A percentile compares a stretch with the other conserved stretches of the same genome.
Conservation (phyloP, 2,329 filamentous ascomycete species). For the Colletotrichum spinosum region DNA sequence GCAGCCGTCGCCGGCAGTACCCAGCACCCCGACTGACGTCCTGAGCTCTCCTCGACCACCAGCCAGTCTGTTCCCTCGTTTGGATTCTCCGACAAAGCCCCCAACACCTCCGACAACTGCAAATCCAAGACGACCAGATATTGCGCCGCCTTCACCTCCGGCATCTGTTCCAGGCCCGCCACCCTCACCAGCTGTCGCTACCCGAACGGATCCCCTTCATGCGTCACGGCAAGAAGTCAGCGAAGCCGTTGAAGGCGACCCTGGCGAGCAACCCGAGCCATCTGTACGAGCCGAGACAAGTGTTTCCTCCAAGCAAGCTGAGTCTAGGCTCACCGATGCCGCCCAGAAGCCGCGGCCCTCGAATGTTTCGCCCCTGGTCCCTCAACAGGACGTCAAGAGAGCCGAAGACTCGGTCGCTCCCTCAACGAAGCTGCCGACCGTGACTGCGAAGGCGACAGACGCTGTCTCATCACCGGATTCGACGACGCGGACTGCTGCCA, state of each 20-base stretch:
- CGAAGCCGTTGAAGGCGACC: not conserved
- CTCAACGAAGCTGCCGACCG: slow-evolving; percentile 50
- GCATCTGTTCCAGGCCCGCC: not conserved
- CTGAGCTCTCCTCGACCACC: slow-evolving; percentile 5
- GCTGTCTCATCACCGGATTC: slow-evolving; percentile 69
- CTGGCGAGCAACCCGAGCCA: not conserved
- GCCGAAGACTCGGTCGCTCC: slow-evolving; percentile 38
- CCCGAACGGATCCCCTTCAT: slow-evolving; percentile 25
- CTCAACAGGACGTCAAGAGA: slow-evolving; percentile 50
- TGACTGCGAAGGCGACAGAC: slow-evolving; percentile 54
- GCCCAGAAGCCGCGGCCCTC: not conserved
- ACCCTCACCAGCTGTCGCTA: not conserved
- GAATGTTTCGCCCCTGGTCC: not conserved
- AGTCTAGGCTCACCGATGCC: slow-evolving; percentile 10
- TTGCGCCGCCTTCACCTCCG: slow-evolving; percentile 2
- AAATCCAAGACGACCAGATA: slow-evolving; percentile 15
- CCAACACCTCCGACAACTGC: slow-evolving; percentile 25
- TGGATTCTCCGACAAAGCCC: slow-evolving; percentile 16
- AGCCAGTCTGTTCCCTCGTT: slow-evolving; percentile 5
- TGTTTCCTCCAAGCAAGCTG: slow-evolving; percentile 20
- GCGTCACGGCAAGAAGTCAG: slow-evolving; percentile 27
- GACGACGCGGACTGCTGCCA: slow-evolving; percentile 79
- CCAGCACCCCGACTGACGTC: slow-evolving; percentile 17
- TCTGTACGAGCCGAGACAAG: slow-evolving; percentile 1
- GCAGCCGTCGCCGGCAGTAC: slow-evolving; percentile 11